A percentile compares a stretch with the other conserved stretches of the same genome.
Conservation (phyloP, 768 basidiomycete species). For the Kwoniella botswanensis region DNA sequence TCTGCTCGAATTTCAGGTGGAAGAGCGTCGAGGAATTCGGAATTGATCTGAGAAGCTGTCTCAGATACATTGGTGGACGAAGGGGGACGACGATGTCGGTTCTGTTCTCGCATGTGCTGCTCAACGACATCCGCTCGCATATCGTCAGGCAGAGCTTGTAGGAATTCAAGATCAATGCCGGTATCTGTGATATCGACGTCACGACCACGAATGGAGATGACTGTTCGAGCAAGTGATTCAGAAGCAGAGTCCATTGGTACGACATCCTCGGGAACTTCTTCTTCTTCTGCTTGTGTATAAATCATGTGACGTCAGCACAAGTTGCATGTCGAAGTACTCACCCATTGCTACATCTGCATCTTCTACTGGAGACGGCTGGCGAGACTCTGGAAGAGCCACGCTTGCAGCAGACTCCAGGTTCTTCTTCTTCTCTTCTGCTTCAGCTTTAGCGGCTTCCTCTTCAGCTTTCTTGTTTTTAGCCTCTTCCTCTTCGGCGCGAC, state of each 20-base stretch:
- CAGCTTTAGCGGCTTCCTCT: constrained; percentile 57
- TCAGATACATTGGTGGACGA: constrained; percentile 55
- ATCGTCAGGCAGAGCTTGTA: constrained; percentile 96
- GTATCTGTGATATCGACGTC: constrained; percentile 97
- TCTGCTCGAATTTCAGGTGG: constrained; percentile 96
- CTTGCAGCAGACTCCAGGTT: constrained; percentile 23
- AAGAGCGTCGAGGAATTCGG: constrained; percentile 93
- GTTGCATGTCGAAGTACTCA: constrained; percentile 22
- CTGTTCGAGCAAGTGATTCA: constrained; percentile 62
- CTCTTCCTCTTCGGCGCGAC: constrained; percentile 60
- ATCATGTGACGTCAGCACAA: constrained; percentile 28
- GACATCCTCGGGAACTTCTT: not conserved
- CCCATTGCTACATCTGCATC: constrained; percentile 30
- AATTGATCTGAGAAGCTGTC: constrained; percentile 80
- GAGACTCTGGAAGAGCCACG: constrained; percentile 32
- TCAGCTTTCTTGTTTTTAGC: constrained; percentile 60
- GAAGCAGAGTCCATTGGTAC: not conserved
- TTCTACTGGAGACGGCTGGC: constrained; percentile 14
- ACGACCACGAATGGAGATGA: constrained; percentile 88
- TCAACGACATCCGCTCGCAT: constrained; percentile 98
- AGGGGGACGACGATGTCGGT: constrained; percentile 68
- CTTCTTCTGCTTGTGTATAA: constrained; percentile 10
- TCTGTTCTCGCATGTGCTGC: constrained; percentile 88
- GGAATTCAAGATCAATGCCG: constrained; percentile 96
- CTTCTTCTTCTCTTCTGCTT: constrained; percentile 55